A percentile compares a stretch with the other conserved stretches of the same genome.
Conservation (phyloP, 495 filamentous ascomycete species). For the Penicillium taxi region DNA sequence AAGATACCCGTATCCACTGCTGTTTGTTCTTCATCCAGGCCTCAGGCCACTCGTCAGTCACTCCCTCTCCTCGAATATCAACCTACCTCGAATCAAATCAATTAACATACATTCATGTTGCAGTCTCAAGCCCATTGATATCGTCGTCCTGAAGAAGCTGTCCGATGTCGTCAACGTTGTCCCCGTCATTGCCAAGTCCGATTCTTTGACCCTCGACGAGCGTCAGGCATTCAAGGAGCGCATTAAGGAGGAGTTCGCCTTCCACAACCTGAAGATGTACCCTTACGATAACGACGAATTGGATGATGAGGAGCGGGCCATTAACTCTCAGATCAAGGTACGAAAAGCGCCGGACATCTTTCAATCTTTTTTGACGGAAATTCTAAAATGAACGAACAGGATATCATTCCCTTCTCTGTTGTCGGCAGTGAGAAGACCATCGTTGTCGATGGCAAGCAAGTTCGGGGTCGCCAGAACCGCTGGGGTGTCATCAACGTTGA, state of each 20-base stretch:
- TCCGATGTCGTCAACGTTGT: conserved; percentile 99
- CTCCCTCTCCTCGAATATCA: neutral
- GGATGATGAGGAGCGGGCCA: conserved; percentile 87
- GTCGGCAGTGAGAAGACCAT: conserved; percentile 97
- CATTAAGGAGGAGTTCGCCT: conserved; percentile 98
- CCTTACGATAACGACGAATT: conserved; percentile 99
- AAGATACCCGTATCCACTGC: conserved; percentile 98
- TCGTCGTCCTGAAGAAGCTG: conserved; percentile 97
- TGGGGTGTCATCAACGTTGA: conserved; percentile 99
- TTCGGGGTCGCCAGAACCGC: conserved; percentile 95
- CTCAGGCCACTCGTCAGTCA: conserved; percentile 77
- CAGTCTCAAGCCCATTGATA: conserved; percentile 93
- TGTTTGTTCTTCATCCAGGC: conserved; percentile 99
- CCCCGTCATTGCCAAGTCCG: conserved; percentile 96
- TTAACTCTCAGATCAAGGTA: conserved; percentile 96
- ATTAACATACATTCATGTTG: neutral
- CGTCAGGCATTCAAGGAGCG: conserved; percentile 93
- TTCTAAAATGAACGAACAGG: too few species aligned
- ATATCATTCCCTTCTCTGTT: conserved; percentile 94
- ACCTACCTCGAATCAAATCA: neutral
- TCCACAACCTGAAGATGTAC: conserved; percentile 99
- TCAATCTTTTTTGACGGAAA: too few species aligned
- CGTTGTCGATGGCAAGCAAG: conserved; percentile 93
- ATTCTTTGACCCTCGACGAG: conserved; percentile 94
- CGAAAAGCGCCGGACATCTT: conserved; percentile 10